Percentiles rank a stretch among this genome's conserved stretches.
phyloP scores from a whole-genome alignment of 1,284 basidiomycete species.

The Testicularia cyperi region DNA sequence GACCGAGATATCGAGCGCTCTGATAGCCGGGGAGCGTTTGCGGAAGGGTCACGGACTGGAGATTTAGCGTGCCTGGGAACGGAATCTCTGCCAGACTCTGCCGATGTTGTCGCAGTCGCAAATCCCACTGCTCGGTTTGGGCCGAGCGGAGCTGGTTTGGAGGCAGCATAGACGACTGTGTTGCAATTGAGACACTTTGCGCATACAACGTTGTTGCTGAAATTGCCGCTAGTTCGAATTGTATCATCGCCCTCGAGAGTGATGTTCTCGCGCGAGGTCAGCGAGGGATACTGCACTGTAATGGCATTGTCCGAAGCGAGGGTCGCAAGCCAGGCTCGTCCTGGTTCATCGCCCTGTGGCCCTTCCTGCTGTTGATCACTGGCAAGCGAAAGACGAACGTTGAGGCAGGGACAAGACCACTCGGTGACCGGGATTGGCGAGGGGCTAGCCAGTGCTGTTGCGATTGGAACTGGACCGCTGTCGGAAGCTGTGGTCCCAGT shows the following conservation, averaged over 20 bases:
- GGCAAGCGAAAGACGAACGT: conserved; percentile 17
- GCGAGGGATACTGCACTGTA: conserved; percentile 16
- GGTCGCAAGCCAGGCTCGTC: conserved; percentile 20
- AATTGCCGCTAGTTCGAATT: too few relatives aligned
- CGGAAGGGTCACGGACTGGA: too few relatives aligned
- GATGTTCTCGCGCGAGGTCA: conserved; percentile 30
- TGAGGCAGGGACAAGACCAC: conserved; percentile 37
- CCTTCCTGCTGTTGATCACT: neutral
- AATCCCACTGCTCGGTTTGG: conserved; percentile 31
- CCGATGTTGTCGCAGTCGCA: too few relatives aligned
- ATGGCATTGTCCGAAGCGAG: conserved; percentile 29
- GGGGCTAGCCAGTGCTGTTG: conserved; percentile 9
- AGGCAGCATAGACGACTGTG: conserved; percentile 28
- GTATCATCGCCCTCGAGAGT: conserved; percentile 11
- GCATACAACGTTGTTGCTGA: conserved; percentile 31
- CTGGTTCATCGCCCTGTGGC: neutral
- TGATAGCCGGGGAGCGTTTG: too few relatives aligned
- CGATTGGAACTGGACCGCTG: too few relatives aligned
- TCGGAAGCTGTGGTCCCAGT: too few relatives aligned
- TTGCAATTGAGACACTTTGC: conserved; percentile 38
- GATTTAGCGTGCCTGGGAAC: too few relatives aligned
- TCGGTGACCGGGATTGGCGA: conserved; percentile 7
- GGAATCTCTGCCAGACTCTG: too few relatives aligned
- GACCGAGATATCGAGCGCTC: conserved; percentile 4
- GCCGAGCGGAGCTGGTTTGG: conserved; percentile 31